Evolutionary conservation across 164 flowering plant genomes (phyloP), one percentile per base, ranked within the genome.

Genomic region (Stephania cephalantha): DNA sequence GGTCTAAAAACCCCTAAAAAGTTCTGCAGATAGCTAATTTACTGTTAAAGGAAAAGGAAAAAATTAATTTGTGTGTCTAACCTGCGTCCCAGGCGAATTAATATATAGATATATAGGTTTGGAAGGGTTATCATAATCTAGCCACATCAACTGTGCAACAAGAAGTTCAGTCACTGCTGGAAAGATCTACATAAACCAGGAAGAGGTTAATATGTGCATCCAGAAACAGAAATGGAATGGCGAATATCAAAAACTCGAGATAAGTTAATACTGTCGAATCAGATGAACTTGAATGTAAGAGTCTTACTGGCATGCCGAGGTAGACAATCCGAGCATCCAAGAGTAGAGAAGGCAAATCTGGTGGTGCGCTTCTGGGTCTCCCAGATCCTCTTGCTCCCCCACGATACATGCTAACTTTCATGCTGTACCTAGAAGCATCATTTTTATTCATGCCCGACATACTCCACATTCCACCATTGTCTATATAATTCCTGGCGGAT

Each of bases 31-130:
- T 61, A 61, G 20, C 9, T 17, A 61, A 20, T 61, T 61, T 20
- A 7, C 42, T 35, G 17, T 42, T 12, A 46, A 50, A 69, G 48
- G 48, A 42, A 29, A 64, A 46, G 35, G 45, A n/a, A 58, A 61
- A 61, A 5, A 8, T 9, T 25, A 22, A 12, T 17, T 53, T 53
- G n/a, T 7, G 52, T 44, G 22, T 20, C 84, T 79, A 69, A 93
- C 99, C 97, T 89, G 97, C 42, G 95, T 92, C 70, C 99, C 99
- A 75, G 95, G 69, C 71, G 97, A 95, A 80, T 92, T 92, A 73
- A 95, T 90, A 78, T 95, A 93, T 1, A 95, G 69, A 78, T 90
- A 92, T 65, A 95, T 90, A 68, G 99, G 99, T 85, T 95, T 90
- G 31, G 91, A 46, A 64, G 87, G 77, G 80, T 85, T 80, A 73